These are phyloP conservation scores for Corymbia calophylla DNA, from an alignment of 441 rosid species.

Conservation along the genomic window DNA sequence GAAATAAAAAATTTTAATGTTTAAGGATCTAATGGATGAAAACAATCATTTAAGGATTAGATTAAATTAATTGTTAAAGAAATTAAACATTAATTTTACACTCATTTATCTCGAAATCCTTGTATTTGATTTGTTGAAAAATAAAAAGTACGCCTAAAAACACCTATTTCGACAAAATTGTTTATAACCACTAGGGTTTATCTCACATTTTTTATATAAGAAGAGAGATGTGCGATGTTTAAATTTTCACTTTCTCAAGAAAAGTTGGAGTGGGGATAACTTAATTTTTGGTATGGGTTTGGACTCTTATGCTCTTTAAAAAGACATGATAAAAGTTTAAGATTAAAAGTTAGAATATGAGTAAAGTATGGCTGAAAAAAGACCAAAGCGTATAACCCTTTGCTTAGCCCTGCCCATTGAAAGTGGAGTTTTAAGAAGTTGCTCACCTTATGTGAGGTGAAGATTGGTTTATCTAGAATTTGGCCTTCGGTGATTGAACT, in stretches of 20 bases:
- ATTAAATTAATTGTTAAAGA: background rate
- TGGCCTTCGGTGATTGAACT: background rate
- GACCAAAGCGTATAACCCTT: background rate
- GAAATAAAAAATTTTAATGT: background rate
- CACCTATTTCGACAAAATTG: background rate
- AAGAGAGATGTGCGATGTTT: too few species aligned
- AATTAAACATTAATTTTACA: too few species aligned
- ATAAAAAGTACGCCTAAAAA: background rate
- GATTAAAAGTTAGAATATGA: too few species aligned
- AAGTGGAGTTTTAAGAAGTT: background rate
- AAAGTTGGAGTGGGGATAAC: too few species aligned
- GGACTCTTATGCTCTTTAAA: accelerated
- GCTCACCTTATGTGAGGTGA: background rate
- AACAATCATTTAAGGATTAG: background rate
- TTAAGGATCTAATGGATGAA: background rate
- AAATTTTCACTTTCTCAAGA: too few species aligned
- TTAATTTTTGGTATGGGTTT: too few species aligned
- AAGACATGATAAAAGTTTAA: too few species aligned
- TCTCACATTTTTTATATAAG: too few species aligned
- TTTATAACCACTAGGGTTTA: too few species aligned
- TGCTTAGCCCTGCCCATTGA: background rate
- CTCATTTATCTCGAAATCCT: background rate
- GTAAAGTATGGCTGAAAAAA: too few species aligned
- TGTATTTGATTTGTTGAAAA: background rate
- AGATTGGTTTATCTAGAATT: background rate